phyloP scores from a whole-genome alignment of 1,139 yeast genomes.

The Blastobotrys proliferans region DNA sequence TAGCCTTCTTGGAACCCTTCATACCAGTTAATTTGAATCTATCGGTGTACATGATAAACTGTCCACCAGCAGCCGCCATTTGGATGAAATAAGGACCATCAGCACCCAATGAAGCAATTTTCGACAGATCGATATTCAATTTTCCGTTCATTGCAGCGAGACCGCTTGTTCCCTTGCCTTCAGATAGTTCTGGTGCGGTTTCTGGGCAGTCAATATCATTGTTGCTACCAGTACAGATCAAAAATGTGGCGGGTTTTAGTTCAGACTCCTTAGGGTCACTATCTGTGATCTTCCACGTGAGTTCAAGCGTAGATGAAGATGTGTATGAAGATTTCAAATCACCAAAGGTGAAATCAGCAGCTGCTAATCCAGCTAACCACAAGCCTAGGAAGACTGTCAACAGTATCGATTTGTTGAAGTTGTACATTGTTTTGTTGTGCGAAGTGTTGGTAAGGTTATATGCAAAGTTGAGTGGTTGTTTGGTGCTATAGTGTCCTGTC shows the following conservation, averaged over 20 bases:
- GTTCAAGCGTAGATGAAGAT: conserved; percentile 47
- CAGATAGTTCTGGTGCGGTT: conserved; percentile 33
- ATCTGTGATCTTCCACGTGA: conserved; percentile 62
- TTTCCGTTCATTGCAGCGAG: conserved; percentile 31
- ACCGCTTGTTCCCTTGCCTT: conserved; percentile 10
- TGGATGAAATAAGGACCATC: conserved; percentile 72
- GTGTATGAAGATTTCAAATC: conserved; percentile 50
- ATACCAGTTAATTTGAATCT: conserved; percentile 65
- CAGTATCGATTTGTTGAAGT: too few relatives aligned
- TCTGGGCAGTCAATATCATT: conserved; percentile 43
- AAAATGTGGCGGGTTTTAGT: conserved; percentile 47
- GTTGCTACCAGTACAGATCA: conserved; percentile 67
- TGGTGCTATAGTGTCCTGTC: too few relatives aligned
- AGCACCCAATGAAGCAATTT: conserved; percentile 46
- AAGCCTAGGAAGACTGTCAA: neutral
- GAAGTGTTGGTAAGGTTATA: too few relatives aligned
- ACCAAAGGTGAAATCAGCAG: conserved; percentile 56
- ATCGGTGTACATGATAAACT: conserved; percentile 66
- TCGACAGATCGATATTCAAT: conserved; percentile 26
- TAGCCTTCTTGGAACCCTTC: conserved; percentile 52
- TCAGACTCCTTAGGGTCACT: conserved; percentile 45
- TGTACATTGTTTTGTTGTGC: too few relatives aligned
- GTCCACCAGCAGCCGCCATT: conserved; percentile 49
- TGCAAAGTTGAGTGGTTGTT: too few relatives aligned
- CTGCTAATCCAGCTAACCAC: conserved; percentile 11